Evolutionary conservation across 768 basidiomycete species (phyloP), one percentile per base, ranked within the genome.

Genomic region (Termitomyces sp.): DNA sequence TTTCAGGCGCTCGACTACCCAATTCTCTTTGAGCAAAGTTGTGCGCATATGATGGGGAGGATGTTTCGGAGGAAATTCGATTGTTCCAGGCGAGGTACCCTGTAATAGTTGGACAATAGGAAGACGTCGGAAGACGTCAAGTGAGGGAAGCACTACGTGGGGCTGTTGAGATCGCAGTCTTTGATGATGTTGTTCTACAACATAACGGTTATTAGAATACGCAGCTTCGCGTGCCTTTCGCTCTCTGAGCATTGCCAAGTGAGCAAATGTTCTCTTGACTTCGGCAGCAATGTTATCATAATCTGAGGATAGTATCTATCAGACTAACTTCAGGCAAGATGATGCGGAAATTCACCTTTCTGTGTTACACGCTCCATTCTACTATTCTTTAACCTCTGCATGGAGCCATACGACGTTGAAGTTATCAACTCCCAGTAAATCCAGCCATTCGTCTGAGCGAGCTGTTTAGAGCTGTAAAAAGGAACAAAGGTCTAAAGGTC

Each of bases 121-220:
- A 1, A 86, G 69, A 54, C 68, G 62, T 20, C 75, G 76, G 68
- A 87, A 87, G 34, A 78, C 72, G 1, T 70, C 46, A 20, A 84
- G 67, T 13, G 76, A 68, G 0, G 84, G 85, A 8, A 86, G 63
- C 8, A 73, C 60, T 7, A 60, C 42, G 16, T 68, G 58, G 0
- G 62, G 58, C 28, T 72, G 68, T 44, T 60, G 55, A 1, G 74
- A 73, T 34, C 76, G 73, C 31, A 87, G 73, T 46, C 73, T 69
- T 46, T 79, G 69, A 56, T 85, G 79, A 53, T 81, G 70, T 48
- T 69, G 68, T 53, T 71, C 73, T 12, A 84, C 68, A 36, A 73
- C 74, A 7, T 63, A 52, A 29, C 76, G 65, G 41, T 69, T 71
- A n/a, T 59, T 57, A 53, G 64, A 55, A 28, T 68, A 65, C 2